Base-by-base conservation (phyloP, 345 rosid species). In the Hypericum perforatum region DNA sequence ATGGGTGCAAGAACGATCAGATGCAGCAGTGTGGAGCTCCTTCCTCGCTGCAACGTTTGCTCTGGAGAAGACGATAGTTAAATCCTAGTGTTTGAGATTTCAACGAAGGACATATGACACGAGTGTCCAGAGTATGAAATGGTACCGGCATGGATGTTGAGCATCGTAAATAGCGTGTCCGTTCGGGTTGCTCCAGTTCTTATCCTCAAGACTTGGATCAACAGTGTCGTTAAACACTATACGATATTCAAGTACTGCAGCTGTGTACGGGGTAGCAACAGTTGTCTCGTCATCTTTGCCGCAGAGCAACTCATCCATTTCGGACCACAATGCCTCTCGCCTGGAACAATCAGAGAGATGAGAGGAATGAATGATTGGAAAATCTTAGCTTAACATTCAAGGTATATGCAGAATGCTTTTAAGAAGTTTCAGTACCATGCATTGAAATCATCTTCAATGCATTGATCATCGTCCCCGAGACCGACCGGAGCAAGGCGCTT, bases 1-100 rank as follows among this genome's bases (percentile, higher is more conserved):
- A 73, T 94, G 99, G 39, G 79, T 94, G 80, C 97, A 94, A 41
- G 97, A 94, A 57, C 99, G 99, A 59, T 89, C 99, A 63, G 99
- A 94, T 58, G 63, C 82, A 39, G 87, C 78, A 60, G 85, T 73
- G 65, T 94, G 99, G 66, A 94, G 95, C 78, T 94, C 99, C 70
- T 62, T 89, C 63, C 77, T 82, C 59, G 79, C 77, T 55, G 85
- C 84, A 48, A 94, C 97, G 74, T 84, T 89, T 38, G 89, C 70
- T 73, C 97, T 91, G 59, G 58, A 22, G 32, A 22, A 22, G 32
- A 22, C 32, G 32, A 68, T 59, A 65, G 8, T 54, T 39, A 72
- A 53, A 15, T 62, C 29, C 39, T 39, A 41, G 75, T 56, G 64
- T 68, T 61, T 59, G 7, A 56, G 32, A 22, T 32, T 10, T 37